Conservation (phyloP, 148 eudicot genomes). For the Dianthus caryophyllus region DNA sequence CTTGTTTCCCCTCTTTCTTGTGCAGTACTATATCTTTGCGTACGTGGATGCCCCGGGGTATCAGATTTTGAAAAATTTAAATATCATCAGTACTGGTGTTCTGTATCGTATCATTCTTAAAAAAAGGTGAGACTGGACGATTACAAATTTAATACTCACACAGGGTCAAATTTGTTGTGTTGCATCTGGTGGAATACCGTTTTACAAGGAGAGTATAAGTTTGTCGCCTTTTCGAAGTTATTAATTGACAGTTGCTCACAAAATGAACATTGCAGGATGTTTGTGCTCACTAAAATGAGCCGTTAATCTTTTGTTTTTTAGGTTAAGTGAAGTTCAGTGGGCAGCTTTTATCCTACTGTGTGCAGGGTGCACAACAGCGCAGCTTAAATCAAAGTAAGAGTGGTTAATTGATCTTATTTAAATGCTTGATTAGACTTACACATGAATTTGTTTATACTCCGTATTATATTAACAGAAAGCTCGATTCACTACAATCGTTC, state of each 20-base stretch:
- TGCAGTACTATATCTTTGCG: constrained; percentile 97
- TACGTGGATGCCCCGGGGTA: constrained; percentile 99
- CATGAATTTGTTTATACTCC: neutral
- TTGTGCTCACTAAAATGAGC: neutral
- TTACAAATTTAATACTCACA: no score
- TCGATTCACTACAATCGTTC: no score
- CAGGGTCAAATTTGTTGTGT: no score
- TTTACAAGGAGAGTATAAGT: neutral
- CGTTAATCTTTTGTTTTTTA: constrained; percentile 19
- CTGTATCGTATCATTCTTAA: constrained; percentile 89
- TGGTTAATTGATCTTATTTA: neutral
- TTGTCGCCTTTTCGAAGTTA: neutral
- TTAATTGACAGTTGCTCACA: neutral
- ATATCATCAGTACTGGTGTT: constrained; percentile 91
- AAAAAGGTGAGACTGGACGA: constrained; percentile 59
- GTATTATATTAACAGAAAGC: neutral
- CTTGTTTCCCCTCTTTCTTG: constrained; percentile 15
- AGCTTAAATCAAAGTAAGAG: constrained; percentile 86
- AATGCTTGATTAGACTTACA: neutral
- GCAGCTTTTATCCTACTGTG: constrained; percentile 91
- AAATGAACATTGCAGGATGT: neutral
- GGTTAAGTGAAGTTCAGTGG: constrained; percentile 98
- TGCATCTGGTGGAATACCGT: neutral
- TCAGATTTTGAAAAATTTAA: constrained; percentile 92
- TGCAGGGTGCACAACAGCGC: constrained; percentile 99